A percentile compares a stretch with the other conserved stretches of the same genome.
These are phyloP conservation scores for Candida stauntonica DNA, from an alignment of 805 yeast genomes.

Conservation along the genomic window DNA sequence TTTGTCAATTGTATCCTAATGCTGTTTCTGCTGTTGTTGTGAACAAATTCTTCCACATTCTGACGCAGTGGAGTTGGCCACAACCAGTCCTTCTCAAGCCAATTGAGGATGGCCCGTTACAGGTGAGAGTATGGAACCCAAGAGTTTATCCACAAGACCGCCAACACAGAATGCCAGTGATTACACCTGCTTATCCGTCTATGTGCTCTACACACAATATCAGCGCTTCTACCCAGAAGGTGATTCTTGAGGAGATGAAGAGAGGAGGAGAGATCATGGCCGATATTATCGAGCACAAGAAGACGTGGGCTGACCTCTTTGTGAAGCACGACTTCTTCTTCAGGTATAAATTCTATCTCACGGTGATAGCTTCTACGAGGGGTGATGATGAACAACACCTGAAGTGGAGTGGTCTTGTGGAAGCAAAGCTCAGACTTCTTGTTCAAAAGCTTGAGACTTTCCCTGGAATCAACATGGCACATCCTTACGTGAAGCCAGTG, in stretches of 20 bases:
- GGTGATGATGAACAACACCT: constrained; percentile 76
- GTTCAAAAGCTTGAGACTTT: constrained; percentile 79
- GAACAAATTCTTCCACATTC: constrained; percentile 82
- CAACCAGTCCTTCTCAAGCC: constrained; percentile 91
- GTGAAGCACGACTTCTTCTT: constrained; percentile 77
- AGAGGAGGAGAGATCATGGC: constrained; percentile 72
- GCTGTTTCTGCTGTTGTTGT: constrained; percentile 91
- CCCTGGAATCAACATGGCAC: constrained; percentile 76
- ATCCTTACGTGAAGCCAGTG: constrained; percentile 82
- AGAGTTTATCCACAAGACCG: constrained; percentile 84
- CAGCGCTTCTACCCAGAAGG: constrained; percentile 78
- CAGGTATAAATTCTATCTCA: constrained; percentile 80
- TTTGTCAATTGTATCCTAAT: constrained; percentile 94
- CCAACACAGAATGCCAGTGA: constrained; percentile 93
- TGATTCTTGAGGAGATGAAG: constrained; percentile 72
- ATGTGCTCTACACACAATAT: constrained; percentile 99
- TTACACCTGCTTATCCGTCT: constrained; percentile 96
- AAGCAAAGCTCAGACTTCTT: constrained; percentile 74
- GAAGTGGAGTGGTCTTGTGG: constrained; percentile 92
- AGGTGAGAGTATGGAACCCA: constrained; percentile 97
- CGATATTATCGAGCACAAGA: constrained; percentile 59
- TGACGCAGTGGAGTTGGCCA: constrained; percentile 95
- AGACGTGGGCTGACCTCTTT: constrained; percentile 72
- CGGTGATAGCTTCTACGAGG: constrained; percentile 72
- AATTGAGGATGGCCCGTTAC: constrained; percentile 96